Conservation (phyloP, 331 rosid genomes). For the Spiraea crenata region DNA sequence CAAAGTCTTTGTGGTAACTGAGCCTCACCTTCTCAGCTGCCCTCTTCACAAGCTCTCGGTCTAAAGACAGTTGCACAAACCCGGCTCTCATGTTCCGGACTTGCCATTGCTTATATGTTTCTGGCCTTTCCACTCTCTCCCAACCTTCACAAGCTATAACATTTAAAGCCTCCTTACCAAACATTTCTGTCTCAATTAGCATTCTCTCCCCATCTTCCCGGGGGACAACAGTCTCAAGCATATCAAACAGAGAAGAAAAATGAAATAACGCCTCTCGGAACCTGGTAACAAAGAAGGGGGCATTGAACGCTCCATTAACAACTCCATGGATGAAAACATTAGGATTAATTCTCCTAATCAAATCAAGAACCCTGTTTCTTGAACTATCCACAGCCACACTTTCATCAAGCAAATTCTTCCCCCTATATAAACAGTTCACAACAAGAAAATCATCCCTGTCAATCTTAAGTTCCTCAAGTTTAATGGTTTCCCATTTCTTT, state of each 20-base stretch:
- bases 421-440: constrained; percentile 63
- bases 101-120: constrained; percentile 85
- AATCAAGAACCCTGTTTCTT: constrained; percentile 52
- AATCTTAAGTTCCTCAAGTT: constrained; percentile 69
- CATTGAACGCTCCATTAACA: constrained; percentile 64
- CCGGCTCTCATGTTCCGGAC: constrained; percentile 71
- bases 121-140: constrained; percentile 86
- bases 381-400: constrained; percentile 65
- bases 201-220: constrained; percentile 69
- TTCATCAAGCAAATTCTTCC: constrained; percentile 73
- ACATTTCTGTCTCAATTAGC: constrained; percentile 70
- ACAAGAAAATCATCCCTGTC: constrained; percentile 57
- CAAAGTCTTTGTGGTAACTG: constrained; percentile 66
- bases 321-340: constrained; percentile 68
- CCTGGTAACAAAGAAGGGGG: constrained; percentile 82
- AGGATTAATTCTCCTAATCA: constrained; percentile 65
- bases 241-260: constrained; percentile 71
- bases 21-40: constrained; percentile 46
- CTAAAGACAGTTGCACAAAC: constrained; percentile 45
- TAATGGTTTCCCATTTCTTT: constrained; percentile 72
- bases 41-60: constrained; percentile 32
- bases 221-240: constrained; percentile 78
- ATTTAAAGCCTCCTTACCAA: constrained; percentile 80
- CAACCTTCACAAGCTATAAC: constrained; percentile 82
- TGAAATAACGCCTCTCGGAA: constrained; percentile 80